Percentiles rank a stretch among this genome's conserved stretches.
Conservation (phyloP, 1,284 basidiomycete species). For the Sporisorium graminicola region DNA sequence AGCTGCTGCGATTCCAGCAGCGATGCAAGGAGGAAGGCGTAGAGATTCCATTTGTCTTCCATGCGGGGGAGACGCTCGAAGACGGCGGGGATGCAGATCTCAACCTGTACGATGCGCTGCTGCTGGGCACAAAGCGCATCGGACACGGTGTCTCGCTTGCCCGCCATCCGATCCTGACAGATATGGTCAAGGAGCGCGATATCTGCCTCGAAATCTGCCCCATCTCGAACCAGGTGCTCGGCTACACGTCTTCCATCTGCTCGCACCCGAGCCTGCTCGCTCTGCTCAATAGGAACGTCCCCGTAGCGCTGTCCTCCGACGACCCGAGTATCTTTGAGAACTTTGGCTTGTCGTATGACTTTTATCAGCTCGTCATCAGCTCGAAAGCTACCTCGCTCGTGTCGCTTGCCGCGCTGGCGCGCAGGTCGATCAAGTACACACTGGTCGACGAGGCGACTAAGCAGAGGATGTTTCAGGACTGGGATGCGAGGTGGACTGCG, state of each 20-base stretch:
- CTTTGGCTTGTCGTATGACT: constrained; percentile 73
- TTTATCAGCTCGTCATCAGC: constrained; percentile 51
- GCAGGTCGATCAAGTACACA: constrained; percentile 39
- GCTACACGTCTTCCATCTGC: constrained; percentile 39
- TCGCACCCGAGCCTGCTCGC: constrained; percentile 64
- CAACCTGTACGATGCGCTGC: constrained; percentile 82
- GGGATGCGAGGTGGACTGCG: constrained; percentile 47
- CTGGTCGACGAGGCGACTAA: constrained; percentile 29
- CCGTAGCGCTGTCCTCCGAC: constrained; percentile 79
- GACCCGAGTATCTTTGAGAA: constrained; percentile 82
- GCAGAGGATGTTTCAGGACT: constrained; percentile 26
- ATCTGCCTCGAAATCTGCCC: constrained; percentile 77
- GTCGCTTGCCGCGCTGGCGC: constrained; percentile 45
- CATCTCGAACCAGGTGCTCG: constrained; percentile 60
- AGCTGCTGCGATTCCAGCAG: constrained; percentile 76
- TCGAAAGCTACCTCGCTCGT: constrained; percentile 31
- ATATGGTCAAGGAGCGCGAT: constrained; percentile 76
- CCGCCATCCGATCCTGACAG: constrained; percentile 80
- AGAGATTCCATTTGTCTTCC: constrained; percentile 82
- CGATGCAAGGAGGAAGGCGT: constrained; percentile 75
- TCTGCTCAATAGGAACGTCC: constrained; percentile 78
- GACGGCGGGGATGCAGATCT: constrained; percentile 77
- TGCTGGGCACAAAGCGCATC: constrained; percentile 81
- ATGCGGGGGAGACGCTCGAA: constrained; percentile 82
- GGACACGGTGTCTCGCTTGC: constrained; percentile 82